Evolutionary conservation across 1,139 yeast genomes (phyloP).

Genomic region (Debaryomyces sp.): DNA sequence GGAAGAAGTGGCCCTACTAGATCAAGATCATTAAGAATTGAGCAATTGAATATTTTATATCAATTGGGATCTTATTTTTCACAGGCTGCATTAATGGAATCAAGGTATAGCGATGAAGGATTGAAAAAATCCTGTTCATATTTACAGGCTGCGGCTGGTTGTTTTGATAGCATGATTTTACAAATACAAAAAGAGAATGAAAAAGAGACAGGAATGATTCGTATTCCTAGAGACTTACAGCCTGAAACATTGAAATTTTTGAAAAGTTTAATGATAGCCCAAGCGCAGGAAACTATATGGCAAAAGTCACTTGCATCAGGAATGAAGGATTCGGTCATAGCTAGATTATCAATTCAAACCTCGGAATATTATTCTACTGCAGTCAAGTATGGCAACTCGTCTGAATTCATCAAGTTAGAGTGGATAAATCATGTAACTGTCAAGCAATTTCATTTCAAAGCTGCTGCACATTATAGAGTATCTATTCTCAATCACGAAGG

Average conservation of each 20-base stretch:
- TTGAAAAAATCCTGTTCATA: conserved; percentile 62
- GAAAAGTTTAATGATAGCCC: conserved; percentile 64
- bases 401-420: conserved; percentile 58
- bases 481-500: conserved; percentile 52
- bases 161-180: conserved; percentile 46
- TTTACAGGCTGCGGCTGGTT: conserved; percentile 75
- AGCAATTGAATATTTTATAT: conserved; percentile 62
- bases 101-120: conserved; percentile 53
- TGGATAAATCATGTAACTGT: conserved; percentile 65
- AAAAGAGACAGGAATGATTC: conserved; percentile 3
- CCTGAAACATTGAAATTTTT: conserved; percentile 31
- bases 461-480: conserved; percentile 69
- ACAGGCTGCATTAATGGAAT: conserved; percentile 50
- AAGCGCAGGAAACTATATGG: conserved; percentile 90
- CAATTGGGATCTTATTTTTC: conserved; percentile 72
- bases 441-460: conserved; percentile 64
- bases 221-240: conserved; percentile 24
- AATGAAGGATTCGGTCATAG: conserved; percentile 61
- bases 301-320: conserved; percentile 62
- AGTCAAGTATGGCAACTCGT: conserved; percentile 42
- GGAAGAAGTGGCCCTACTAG: conserved; percentile 44
- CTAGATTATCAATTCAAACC: conserved; percentile 67
- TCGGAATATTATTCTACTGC: conserved; percentile 59
- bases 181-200: conserved; percentile 10
- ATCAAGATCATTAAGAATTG: conserved; percentile 53